Base-by-base conservation (phyloP, 805 yeast species). In the Torulaspora microellipsoides region DNA sequence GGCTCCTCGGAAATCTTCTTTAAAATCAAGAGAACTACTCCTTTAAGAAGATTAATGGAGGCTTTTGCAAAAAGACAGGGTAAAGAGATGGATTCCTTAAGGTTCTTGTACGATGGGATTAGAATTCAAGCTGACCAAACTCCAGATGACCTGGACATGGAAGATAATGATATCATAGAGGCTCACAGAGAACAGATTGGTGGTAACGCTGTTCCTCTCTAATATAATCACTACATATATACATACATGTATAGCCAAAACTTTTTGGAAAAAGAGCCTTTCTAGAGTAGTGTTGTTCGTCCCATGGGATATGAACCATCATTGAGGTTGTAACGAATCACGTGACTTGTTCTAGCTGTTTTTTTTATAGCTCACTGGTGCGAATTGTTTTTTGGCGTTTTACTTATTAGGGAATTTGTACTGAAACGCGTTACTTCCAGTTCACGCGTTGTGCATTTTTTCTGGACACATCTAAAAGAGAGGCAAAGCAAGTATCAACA, bases 41-140 rank as follows among this genome's bases (percentile, higher is more conserved):
- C 91, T 37, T 77, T 93, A 73, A 85, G 80, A 67, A 85, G 96
- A 70, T 80, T 93, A 59, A 91, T 93, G 89, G 98, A 91, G 60
- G 96, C 97, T 10, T 93, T 91, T 66, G 95, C 98, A 66, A 90
- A 90, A 70, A 85, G 99, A 73, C 96, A 91, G 62, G 98, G 98
- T 34, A 91, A 91, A 66, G 80, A 84, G 52, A 70, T 84, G 61
- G 80, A 77, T 54, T 79, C 91, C 40, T 72, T 93, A 64, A 80
- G 98, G 66, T 93, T 93, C 66, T 73, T 93, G 60, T 83, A 83
- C 62, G 99, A 93, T 53, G 99, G 99, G 51, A 85, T 88, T 55
- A 81, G 98, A 62, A 81, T 93, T 47, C 75, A 77, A 51, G 85
- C 90, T 8, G 90, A 84, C 47, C 88, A 86, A 58, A 93, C 99